phyloP scores from a whole-genome alignment of 2,329 filamentous ascomycete genomes.

The Colletotrichum lini region DNA sequence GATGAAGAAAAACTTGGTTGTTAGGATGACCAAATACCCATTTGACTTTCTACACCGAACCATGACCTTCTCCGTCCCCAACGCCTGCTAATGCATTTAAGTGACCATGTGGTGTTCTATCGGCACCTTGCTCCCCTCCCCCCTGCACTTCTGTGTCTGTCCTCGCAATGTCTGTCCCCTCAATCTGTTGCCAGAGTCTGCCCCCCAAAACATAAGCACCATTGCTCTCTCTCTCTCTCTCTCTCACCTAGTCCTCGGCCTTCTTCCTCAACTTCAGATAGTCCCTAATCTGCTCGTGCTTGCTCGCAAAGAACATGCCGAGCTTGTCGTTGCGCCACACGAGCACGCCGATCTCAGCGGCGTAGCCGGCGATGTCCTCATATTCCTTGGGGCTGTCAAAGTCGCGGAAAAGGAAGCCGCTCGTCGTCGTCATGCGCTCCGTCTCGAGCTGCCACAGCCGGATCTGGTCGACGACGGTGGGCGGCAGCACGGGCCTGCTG shows the following conservation, averaged over 20 bases:
- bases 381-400: constrained; percentile 83
- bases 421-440: constrained; percentile 88
- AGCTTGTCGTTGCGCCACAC: constrained; percentile 87
- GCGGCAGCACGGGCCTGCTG: constrained; percentile 83
- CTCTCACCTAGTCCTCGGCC: constrained; percentile 49
- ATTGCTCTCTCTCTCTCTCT: neutral
- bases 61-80: constrained; percentile 32
- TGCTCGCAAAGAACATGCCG: constrained; percentile 91
- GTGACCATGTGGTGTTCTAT: constrained; percentile 1
- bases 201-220: constrained; percentile 16
- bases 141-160: neutral
- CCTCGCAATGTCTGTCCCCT: neutral
- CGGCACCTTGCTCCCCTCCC: neutral
- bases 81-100: constrained; percentile 43
- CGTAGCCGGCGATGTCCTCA: constrained; percentile 80
- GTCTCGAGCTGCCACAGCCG: constrained; percentile 97
- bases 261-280: constrained; percentile 80
- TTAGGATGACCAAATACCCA: constrained; percentile 30
- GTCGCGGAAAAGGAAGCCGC: constrained; percentile 91
- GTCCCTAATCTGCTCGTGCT: constrained; percentile 88
- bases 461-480: constrained; percentile 98
- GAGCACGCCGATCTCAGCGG: constrained; percentile 90
- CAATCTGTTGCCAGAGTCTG: neutral
- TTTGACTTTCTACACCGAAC: constrained; percentile 34
- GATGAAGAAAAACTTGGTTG: constrained; percentile 33